Percentiles rank a stretch among this genome's conserved stretches.
Evolutionary conservation across 2,329 filamentous ascomycete genomes (phyloP).

Genomic region (Cytospora chrysosperma): DNA sequence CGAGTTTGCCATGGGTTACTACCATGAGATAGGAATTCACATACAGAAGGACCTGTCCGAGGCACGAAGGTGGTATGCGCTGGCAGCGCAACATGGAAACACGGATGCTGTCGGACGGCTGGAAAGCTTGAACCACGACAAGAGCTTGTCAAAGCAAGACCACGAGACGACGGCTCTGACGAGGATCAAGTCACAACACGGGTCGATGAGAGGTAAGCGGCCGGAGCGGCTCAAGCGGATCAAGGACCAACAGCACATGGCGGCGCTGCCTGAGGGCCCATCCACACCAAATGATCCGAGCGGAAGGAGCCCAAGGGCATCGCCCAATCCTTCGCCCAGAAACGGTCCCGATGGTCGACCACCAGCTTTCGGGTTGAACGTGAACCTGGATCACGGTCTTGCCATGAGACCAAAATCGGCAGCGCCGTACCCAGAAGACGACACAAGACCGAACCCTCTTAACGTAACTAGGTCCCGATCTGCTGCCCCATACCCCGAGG

Average conservation of each 20-base stretch:
- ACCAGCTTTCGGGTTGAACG: constrained; percentile 46
- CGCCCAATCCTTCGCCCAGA: constrained; percentile 44
- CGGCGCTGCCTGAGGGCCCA: constrained; percentile 21
- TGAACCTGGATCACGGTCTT: constrained; percentile 45
- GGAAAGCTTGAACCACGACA: constrained; percentile 78
- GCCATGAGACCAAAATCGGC: constrained; percentile 51
- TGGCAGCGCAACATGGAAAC: constrained; percentile 87
- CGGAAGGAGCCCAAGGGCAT: constrained; percentile 31
- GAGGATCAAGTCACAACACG: constrained; percentile 80
- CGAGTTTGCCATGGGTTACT: constrained; percentile 96
- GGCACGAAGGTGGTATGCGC: constrained; percentile 85
- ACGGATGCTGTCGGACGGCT: constrained; percentile 81
- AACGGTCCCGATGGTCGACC: constrained; percentile 41
- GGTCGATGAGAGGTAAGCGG: constrained; percentile 62
- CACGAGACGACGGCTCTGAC: constrained; percentile 90
- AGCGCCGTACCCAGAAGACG: constrained; percentile 71
- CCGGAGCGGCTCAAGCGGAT: constrained; percentile 52
- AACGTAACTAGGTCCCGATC: constrained; percentile 46
- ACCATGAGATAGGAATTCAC: constrained; percentile 93
- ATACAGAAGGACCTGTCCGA: constrained; percentile 80
- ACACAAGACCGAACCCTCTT: constrained; percentile 51
- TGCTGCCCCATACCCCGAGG: constrained; percentile 53
- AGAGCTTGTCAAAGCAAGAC: constrained; percentile 83
- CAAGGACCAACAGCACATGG: constrained; percentile 33
- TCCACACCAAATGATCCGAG: constrained; percentile 20